A percentile compares a stretch with the other conserved stretches of the same genome.
Conservation (phyloP, 768 basidiomycete genomes). For the Hygrophorus russula region DNA sequence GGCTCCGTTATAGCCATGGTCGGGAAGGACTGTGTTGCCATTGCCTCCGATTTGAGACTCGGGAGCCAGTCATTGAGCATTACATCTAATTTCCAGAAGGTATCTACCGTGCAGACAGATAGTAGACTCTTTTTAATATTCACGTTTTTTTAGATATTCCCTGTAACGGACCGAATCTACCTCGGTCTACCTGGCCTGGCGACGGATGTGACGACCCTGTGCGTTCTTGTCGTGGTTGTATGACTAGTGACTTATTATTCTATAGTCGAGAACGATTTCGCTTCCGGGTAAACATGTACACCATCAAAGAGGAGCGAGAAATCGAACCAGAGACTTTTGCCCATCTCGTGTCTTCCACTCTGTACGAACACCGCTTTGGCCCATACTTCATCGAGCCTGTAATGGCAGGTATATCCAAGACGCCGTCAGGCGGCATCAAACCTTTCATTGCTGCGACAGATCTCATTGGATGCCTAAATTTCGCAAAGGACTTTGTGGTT, state of each 20-base stretch:
- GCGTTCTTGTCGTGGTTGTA: slow-evolving; percentile 16
- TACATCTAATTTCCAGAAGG: slow-evolving; percentile 92
- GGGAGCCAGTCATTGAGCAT: slow-evolving; percentile 83
- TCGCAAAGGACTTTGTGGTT: slow-evolving; percentile 95
- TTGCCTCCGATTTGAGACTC: slow-evolving; percentile 88
- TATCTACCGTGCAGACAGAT: slow-evolving; percentile 16
- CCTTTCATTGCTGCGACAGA: slow-evolving; percentile 96
- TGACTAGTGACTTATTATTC: slow-evolving; percentile 4
- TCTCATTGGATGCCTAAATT: slow-evolving; percentile 86
- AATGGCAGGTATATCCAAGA: slow-evolving; percentile 79
- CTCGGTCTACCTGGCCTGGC: slow-evolving; percentile 88
- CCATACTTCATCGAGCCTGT: slow-evolving; percentile 97
- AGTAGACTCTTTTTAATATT: slow-evolving; percentile 9
- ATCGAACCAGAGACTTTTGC: slow-evolving; percentile 96
- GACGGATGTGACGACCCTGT: slow-evolving; percentile 91
- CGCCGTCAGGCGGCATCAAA: slow-evolving; percentile 57
- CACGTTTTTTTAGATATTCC: slow-evolving; percentile 61
- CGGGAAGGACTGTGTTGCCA: slow-evolving; percentile 97
- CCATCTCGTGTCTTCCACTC: slow-evolving; percentile 87
- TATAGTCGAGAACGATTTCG: slow-evolving; percentile 81
- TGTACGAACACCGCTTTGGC: slow-evolving; percentile 93
- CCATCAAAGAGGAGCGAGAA: slow-evolving; percentile 97
- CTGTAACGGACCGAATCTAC: slow-evolving; percentile 86
- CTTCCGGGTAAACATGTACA: slow-evolving; percentile 96
- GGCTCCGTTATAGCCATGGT: slow-evolving; percentile 99